Percentiles rank a stretch among this genome's conserved stretches.
Conservation (phyloP, 352 stramenopile genomes). For the Thalassiosira hispida region DNA sequence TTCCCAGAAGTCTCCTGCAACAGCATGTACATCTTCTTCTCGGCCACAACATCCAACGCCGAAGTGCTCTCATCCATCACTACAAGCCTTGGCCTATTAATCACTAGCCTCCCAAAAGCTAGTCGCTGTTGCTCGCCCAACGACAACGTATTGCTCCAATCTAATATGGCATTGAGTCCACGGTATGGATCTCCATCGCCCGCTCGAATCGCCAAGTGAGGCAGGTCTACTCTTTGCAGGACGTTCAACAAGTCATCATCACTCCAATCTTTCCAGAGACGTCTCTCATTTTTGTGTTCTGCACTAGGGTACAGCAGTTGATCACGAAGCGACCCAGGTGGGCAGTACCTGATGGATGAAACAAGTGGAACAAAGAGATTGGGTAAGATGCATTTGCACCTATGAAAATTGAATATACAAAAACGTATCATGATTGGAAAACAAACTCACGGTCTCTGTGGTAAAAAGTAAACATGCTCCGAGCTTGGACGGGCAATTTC, state of each 20-base stretch:
- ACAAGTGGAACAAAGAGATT: not conserved
- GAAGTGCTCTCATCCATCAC: slow-evolving; percentile 87
- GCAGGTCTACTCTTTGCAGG: slow-evolving; percentile 79
- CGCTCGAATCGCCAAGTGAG: slow-evolving; percentile 69
- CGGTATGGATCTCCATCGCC: slow-evolving; percentile 72
- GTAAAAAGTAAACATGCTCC: slow-evolving; percentile 86
- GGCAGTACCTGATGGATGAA: slow-evolving; percentile 71
- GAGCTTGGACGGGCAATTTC: slow-evolving; percentile 67
- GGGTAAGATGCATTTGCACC: too few species aligned
- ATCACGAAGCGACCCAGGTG: slow-evolving; percentile 80
- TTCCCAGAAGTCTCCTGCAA: slow-evolving; percentile 64
- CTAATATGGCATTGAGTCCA: slow-evolving; percentile 73
- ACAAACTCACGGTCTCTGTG: slow-evolving; percentile 76
- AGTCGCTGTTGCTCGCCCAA: slow-evolving; percentile 89
- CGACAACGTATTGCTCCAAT: slow-evolving; percentile 87
- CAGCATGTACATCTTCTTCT: slow-evolving; percentile 85
- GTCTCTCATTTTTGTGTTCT: slow-evolving; percentile 47
- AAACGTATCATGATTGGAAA: not conserved
- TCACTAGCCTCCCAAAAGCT: slow-evolving; percentile 86
- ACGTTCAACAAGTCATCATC: slow-evolving; percentile 82
- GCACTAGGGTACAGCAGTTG: slow-evolving; percentile 86
- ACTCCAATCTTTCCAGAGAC: slow-evolving; percentile 51
- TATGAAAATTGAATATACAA: not conserved
- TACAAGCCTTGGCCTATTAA: slow-evolving; percentile 84
- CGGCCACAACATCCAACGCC: slow-evolving; percentile 84